Evolutionary conservation across 176 grass and related monocot genomes (phyloP).

Genomic region (Thinopyrum elongatum): DNA sequence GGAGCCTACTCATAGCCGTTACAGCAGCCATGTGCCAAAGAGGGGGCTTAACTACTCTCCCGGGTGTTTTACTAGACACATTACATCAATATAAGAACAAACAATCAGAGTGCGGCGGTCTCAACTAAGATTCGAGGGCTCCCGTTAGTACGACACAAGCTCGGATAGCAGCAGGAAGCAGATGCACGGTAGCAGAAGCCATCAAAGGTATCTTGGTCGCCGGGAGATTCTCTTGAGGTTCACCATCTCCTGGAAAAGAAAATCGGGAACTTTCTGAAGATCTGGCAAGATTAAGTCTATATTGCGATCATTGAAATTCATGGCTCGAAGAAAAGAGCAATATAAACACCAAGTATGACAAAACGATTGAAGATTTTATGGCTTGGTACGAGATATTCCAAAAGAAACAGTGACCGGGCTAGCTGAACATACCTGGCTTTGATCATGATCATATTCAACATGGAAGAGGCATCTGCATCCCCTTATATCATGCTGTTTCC

Average conservation of each 20-base stretch:
- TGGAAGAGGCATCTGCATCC: slow-evolving; percentile 90
- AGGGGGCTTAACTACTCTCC: neutral
- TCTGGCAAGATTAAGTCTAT: neutral
- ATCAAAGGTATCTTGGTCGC: slow-evolving; percentile 47
- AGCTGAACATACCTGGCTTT: slow-evolving; percentile 54
- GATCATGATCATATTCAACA: slow-evolving; percentile 79
- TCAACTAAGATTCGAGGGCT: slow-evolving; percentile 12
- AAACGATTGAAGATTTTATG: neutral
- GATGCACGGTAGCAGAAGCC: neutral
- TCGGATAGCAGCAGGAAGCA: neutral
- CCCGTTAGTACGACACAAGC: slow-evolving; percentile 9
- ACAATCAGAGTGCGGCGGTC: neutral
- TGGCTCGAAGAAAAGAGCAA: neutral
- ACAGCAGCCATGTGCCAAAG: neutral
- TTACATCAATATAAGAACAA: neutral
- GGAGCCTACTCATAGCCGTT: neutral
- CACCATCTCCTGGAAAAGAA: slow-evolving; percentile 52
- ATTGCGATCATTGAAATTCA: neutral
- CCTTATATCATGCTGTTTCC: slow-evolving; percentile 87
- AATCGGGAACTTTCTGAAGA: neutral
- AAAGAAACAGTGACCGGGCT: neutral
- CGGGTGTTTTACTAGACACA: slow-evolving; percentile 24
- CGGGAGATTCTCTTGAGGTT: slow-evolving; percentile 58
- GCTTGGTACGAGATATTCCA: neutral
- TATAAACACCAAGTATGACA: neutral